These are phyloP conservation scores for Diaporthe batatas DNA, from an alignment of 2,329 filamentous ascomycete genomes.

Conservation along the genomic window DNA sequence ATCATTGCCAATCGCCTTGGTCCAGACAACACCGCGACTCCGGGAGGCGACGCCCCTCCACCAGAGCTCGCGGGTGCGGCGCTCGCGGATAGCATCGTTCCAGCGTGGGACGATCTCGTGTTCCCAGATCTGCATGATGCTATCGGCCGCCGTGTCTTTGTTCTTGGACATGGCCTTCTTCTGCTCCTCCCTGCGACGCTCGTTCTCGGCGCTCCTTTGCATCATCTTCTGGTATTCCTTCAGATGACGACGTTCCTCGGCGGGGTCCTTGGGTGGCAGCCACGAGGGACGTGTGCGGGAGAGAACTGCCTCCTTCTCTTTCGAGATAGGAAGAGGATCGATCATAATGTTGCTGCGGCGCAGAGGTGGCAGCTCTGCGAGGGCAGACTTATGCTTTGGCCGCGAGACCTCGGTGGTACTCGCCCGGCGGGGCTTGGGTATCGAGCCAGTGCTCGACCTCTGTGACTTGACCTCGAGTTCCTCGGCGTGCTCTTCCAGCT, in stretches of 20 bases:
- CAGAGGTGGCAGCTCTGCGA: conserved; percentile 77
- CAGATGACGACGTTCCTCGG: conserved; percentile 90
- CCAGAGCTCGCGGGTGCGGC: conserved; percentile 81
- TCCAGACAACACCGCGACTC: conserved; percentile 78
- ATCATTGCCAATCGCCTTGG: conserved; percentile 79
- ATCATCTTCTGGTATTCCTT: conserved; percentile 90
- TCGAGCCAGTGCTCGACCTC: conserved; percentile 54
- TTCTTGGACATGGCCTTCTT: conserved; percentile 64
- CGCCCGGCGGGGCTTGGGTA: conserved; percentile 52
- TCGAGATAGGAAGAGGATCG: conserved; percentile 85
- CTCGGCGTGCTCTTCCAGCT: conserved; percentile 82
- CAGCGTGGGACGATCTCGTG: conserved; percentile 82
- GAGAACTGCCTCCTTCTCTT: conserved; percentile 87
- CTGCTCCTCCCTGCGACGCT: conserved; percentile 69
- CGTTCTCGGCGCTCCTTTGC: conserved; percentile 71
- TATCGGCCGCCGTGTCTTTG: conserved; percentile 68
- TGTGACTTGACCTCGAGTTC: conserved; percentile 65
- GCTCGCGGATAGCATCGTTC: conserved; percentile 77
- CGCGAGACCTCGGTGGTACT: conserved; percentile 58
- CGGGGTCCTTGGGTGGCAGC: conserved; percentile 88
- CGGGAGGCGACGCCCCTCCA: conserved; percentile 83
- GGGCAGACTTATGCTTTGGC: conserved; percentile 72
- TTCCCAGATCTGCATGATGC: conserved; percentile 77
- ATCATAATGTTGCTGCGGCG: conserved; percentile 85
- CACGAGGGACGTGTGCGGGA: conserved; percentile 85